These are phyloP conservation scores for Ustilago esculenta DNA, from an alignment of 1,284 basidiomycete species.

Conservation along the genomic window DNA sequence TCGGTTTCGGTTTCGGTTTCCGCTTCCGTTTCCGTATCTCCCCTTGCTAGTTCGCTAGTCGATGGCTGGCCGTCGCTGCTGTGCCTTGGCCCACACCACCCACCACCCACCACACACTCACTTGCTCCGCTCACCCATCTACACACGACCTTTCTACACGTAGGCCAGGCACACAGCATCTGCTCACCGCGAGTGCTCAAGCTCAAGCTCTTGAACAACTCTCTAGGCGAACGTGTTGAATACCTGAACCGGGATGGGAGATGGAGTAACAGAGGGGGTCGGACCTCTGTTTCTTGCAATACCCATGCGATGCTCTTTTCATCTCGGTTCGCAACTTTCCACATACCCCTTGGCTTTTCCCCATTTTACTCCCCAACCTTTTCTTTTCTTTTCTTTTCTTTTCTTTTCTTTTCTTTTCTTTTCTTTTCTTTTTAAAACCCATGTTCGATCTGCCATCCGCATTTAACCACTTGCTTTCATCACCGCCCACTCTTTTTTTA, in stretches of 20 bases:
- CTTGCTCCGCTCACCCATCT: too few relatives aligned
- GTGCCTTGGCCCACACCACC: conserved; percentile 4
- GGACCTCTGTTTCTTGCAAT: conserved; percentile 56
- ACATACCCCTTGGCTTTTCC: conserved; percentile 31
- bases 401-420: too few relatives aligned
- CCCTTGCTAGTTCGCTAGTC: neutral
- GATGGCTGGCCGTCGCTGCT: conserved; percentile 33
- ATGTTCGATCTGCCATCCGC: conserved; percentile 20
- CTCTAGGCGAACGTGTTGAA: conserved; percentile 47
- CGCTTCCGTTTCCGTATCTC: neutral
- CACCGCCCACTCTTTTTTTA: conserved; percentile 21
- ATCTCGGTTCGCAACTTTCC: conserved; percentile 33
- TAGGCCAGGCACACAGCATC: conserved; percentile 13
- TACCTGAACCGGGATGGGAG: conserved; percentile 51
- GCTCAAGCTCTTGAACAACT: conserved; percentile 18
- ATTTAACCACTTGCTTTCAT: conserved; percentile 13
- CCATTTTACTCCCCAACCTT: neutral
- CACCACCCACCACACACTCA: neutral
- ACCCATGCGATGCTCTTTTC: conserved; percentile 56
- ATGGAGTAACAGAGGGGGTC: conserved; percentile 56
- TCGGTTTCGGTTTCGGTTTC: neutral
- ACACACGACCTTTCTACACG: too few relatives aligned
- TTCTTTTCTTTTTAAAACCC: too few relatives aligned
- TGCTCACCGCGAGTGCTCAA: conserved; percentile 16
- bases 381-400: too few relatives aligned